A percentile compares a stretch with the other conserved stretches of the same genome.
Evolutionary conservation across 192 early-diverging fungal genomes (phyloP).

Genomic region (Jimgerdemannia flammicorona): DNA sequence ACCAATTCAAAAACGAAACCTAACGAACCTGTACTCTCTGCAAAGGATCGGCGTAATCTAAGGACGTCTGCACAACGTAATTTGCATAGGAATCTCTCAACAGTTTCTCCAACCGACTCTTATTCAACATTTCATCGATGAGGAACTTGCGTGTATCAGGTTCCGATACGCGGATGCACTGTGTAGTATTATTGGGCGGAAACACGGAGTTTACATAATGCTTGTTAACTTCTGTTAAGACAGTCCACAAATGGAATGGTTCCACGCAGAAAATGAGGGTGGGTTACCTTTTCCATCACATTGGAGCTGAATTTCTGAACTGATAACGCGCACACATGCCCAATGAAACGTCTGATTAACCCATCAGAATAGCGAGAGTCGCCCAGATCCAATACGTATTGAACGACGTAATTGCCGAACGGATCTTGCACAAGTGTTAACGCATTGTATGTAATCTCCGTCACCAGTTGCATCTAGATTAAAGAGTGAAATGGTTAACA

Average conservation of each 20-base stretch:
- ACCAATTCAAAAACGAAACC: neutral
- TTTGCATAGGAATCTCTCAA: slow-evolving; percentile 86
- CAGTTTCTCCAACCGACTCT: slow-evolving; percentile 70
- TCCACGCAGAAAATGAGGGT: neutral
- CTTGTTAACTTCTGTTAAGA: too few relatives aligned
- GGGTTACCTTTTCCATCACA: slow-evolving; percentile 82
- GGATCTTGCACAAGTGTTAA: slow-evolving; percentile 82
- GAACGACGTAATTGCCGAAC: slow-evolving; percentile 92
- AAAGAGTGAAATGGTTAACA: neutral
- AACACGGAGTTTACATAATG: too few relatives aligned
- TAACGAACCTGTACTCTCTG: slow-evolving; percentile 55
- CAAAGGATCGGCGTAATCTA: slow-evolving; percentile 73
- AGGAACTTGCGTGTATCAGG: slow-evolving; percentile 62
- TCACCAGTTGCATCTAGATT: slow-evolving; percentile 59
- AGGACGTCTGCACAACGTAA: slow-evolving; percentile 87
- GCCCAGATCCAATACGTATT: slow-evolving; percentile 83
- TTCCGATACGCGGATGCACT: slow-evolving; percentile 81
- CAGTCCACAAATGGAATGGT: too few relatives aligned
- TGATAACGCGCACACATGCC: slow-evolving; percentile 70
- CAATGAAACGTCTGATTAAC: slow-evolving; percentile 71
- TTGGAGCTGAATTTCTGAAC: slow-evolving; percentile 92
- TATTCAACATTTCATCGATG: slow-evolving; percentile 74
- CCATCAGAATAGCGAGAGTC: slow-evolving; percentile 64
- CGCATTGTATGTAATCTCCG: slow-evolving; percentile 69
- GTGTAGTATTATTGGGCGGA: neutral